Evolutionary conservation across 352 stramenopile species (phyloP), one percentile per base, ranked within the genome.

Genomic region (Globisporangium viniferum): DNA sequence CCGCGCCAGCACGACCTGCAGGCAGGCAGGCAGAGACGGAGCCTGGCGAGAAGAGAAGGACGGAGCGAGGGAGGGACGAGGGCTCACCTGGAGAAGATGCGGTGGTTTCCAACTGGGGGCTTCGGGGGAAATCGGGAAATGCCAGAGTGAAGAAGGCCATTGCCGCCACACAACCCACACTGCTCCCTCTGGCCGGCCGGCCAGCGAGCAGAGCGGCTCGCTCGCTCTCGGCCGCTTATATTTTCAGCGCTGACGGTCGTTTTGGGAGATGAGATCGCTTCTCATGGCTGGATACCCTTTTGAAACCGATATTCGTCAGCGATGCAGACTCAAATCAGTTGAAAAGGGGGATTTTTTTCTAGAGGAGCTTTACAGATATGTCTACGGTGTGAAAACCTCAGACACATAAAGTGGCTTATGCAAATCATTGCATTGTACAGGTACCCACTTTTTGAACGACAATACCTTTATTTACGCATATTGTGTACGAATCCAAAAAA

Each of bases 71-170:
- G 20, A 18, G 15, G 31, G 15, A 27, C 3, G 55, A 31, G 18
- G 55, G 7, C 55, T 61, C 55, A 61, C 55, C 55, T 61, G 55
- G 39, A 60, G 55, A 48, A 59, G 54, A 59, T 59, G 54, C 29
- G 54, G 54, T 27, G 54, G 54, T 41, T 61, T 61, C 55, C 55
- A 59, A 59, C 27, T 35, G 29, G 55, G 55, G 20, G 55, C 20
- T 61, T 48, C 55, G 55, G 31, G 31, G 55, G 55, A 20, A 61
- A 61, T 48, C 15, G 55, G 55, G 31, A 61, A 61, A 48, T 61
- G 55, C 18, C 55, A 59, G 22, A 44, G 29, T n/a, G 29, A 41
- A 44, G 31, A 14, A 22, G 29, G 18, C 8, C 20, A 36, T 58
- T 31, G 35, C 51, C 22, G 22, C 51, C 51, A 58, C 51, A 35